Evolutionary conservation across 2,329 filamentous ascomycete species (phyloP).

Genomic region (Diaporthe sp.): DNA sequence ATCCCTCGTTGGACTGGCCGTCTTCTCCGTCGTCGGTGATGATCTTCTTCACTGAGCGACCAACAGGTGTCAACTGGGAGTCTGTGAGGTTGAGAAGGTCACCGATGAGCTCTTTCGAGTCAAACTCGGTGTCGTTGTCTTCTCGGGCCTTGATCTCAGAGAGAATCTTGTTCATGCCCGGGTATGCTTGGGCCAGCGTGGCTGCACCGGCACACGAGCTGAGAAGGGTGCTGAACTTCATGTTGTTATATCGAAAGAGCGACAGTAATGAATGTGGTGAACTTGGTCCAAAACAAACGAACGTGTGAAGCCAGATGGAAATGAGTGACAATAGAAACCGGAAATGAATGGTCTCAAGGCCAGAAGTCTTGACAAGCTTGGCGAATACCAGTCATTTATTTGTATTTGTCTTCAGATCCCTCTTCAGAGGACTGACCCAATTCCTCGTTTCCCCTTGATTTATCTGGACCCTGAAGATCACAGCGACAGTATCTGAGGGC

Average conservation of each 20-base stretch:
- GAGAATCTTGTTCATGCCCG: slow-evolving; percentile 44
- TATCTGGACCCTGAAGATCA: not conserved
- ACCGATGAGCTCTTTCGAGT: slow-evolving; percentile 56
- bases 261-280: not conserved
- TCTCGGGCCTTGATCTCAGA: slow-evolving; percentile 38
- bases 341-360: not conserved
- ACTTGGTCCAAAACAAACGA: not conserved
- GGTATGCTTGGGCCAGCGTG: slow-evolving; percentile 22
- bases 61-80: slow-evolving; percentile 50
- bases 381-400: not conserved
- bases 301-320: slow-evolving; percentile 10
- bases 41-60: slow-evolving; percentile 53
- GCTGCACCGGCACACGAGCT: not conserved
- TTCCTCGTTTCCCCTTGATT: not conserved
- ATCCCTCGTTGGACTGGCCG: slow-evolving; percentile 3
- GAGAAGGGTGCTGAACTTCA: slow-evolving; percentile 1
- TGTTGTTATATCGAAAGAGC: not conserved
- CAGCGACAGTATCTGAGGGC: not conserved
- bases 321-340: not conserved
- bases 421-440: not conserved
- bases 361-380: not conserved
- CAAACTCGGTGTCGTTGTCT: slow-evolving; percentile 47
- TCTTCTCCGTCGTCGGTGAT: slow-evolving; percentile 47
- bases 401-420: not conserved
- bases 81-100: slow-evolving; percentile 51